Evolutionary conservation across 1,284 basidiomycete species (phyloP).

Genomic region (Cryptococcus sp.): DNA sequence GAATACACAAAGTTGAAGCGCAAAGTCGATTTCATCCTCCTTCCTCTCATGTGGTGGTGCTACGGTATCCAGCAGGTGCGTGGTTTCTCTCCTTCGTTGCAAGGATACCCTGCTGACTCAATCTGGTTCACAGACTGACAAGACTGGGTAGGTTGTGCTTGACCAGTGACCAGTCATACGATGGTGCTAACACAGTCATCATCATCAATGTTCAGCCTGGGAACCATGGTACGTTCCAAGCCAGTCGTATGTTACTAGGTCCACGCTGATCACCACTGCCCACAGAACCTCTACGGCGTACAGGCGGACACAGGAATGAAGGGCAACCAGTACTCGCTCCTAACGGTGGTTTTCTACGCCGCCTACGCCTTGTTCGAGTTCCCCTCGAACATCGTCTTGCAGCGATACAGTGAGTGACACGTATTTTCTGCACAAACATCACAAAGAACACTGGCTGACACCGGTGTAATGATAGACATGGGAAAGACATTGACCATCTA

Average conservation of each 20-base stretch:
- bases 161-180: neutral
- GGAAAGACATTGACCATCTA: constrained; percentile 28
- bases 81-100: neutral
- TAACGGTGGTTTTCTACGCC: constrained; percentile 36
- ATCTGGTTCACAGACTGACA: constrained; percentile 1
- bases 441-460: neutral
- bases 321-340: constrained; percentile 42
- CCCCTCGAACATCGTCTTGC: constrained; percentile 40
- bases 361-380: constrained; percentile 41
- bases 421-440: neutral
- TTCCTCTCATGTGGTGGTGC: constrained; percentile 40
- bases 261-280: constrained; percentile 1
- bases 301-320: constrained; percentile 35
- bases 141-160: constrained; percentile 12
- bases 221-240: constrained; percentile 17
- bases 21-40: constrained; percentile 35
- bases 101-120: neutral
- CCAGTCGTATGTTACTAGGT: neutral
- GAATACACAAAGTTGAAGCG: constrained; percentile 32
- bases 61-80: constrained; percentile 42
- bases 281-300: constrained; percentile 41
- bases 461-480: constrained; percentile 17
- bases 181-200: neutral
- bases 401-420: constrained; percentile 25
- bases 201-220: constrained; percentile 5